phyloP scores from a whole-genome alignment of 164 flowering plant species.

The Berberis vulgaris region DNA sequence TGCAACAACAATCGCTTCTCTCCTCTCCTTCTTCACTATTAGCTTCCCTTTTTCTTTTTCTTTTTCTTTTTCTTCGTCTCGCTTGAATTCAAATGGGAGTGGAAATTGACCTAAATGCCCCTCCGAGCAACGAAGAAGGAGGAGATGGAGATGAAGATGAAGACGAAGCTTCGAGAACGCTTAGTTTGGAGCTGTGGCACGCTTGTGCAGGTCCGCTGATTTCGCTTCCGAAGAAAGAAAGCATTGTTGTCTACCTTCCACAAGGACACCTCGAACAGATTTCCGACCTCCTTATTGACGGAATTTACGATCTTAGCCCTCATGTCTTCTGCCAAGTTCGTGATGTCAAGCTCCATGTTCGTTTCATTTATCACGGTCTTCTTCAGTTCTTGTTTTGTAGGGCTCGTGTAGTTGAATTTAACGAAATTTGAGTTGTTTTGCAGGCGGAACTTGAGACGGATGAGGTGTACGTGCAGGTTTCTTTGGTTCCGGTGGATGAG shows the following conservation, averaged over 20 bases:
- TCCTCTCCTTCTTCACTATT: too few species aligned
- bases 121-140: too few species aligned
- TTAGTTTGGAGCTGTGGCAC: constrained; percentile 94
- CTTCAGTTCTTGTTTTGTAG: neutral
- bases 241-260: constrained; percentile 75
- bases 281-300: constrained; percentile 23
- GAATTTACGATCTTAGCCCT: constrained; percentile 48
- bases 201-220: constrained; percentile 93
- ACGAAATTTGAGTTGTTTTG: neutral
- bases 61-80: too few species aligned
- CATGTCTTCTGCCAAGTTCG: constrained; percentile 84
- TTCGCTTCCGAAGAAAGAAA: constrained; percentile 77
- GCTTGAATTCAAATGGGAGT: too few species aligned
- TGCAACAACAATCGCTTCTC: too few species aligned
- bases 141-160: neutral
- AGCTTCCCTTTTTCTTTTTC: too few species aligned
- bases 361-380: constrained; percentile 7
- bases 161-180: constrained; percentile 14
- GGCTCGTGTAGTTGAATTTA: neutral
- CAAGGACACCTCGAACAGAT: constrained; percentile 86
- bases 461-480: constrained; percentile 86
- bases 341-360: constrained; percentile 82
- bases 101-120: too few species aligned
- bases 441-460: constrained; percentile 77
- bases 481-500: constrained; percentile 67